phyloP scores from a whole-genome alignment of 2,329 filamentous ascomycete species.

The Colletotrichum neosansevieriae region DNA sequence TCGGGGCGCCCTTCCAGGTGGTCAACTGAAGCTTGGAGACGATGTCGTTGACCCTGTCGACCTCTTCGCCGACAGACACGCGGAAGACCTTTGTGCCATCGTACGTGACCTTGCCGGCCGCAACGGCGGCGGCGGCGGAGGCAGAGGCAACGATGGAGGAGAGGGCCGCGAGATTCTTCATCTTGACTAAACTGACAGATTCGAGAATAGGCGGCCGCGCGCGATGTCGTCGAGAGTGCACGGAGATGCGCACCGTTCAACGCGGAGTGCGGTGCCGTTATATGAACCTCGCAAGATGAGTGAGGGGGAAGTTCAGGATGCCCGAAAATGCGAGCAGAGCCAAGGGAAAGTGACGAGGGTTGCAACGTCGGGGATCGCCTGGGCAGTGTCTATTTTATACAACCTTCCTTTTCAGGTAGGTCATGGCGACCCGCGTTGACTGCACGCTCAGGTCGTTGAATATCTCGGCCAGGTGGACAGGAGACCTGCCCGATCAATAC shows the following conservation, averaged over 20 bases:
- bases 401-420: constrained; percentile 37
- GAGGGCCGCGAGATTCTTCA: constrained; percentile 36
- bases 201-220: not conserved
- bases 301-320: not conserved
- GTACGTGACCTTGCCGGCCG: constrained; percentile 45
- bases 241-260: not conserved
- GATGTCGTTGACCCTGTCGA: constrained; percentile 49
- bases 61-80: constrained; percentile 51
- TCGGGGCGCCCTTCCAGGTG: constrained; percentile 54
- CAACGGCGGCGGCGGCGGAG: constrained; percentile 35
- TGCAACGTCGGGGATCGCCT: constrained; percentile 19
- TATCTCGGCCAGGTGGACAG: not conserved
- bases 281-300: not conserved
- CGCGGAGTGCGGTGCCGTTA: not conserved
- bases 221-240: constrained; percentile 16
- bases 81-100: constrained; percentile 60
- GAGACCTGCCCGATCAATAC: constrained; percentile 35
- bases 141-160: constrained; percentile 31
- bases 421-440: constrained; percentile 21
- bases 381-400: not conserved
- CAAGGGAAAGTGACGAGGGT: constrained; percentile 18
- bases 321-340: not conserved
- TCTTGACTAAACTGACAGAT: constrained; percentile 3
- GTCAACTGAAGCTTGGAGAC: constrained; percentile 50
- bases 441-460: not conserved